Evolutionary conservation across 1,139 yeast genomes (phyloP).

Genomic region (Lodderomyces metapsilosis): DNA sequence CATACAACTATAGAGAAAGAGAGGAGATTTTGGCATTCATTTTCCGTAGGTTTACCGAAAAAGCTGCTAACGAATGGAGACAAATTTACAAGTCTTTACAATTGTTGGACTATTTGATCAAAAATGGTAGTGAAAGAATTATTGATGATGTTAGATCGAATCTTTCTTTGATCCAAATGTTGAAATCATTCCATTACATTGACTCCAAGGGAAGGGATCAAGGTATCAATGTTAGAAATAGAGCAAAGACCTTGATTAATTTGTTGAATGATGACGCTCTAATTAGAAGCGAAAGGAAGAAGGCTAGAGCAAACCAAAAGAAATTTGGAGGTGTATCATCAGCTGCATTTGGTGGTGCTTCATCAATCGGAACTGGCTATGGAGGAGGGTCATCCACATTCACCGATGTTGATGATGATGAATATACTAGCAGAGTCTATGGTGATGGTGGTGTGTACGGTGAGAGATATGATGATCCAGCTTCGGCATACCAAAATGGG

Average conservation of each 20-base stretch:
- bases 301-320: slow-evolving; percentile 79
- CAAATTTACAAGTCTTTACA: slow-evolving; percentile 94
- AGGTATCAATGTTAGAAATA: slow-evolving; percentile 91
- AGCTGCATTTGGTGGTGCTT: slow-evolving; percentile 50
- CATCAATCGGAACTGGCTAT: slow-evolving; percentile 35
- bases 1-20: slow-evolving; percentile 81
- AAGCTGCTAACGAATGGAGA: slow-evolving; percentile 96
- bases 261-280: slow-evolving; percentile 74
- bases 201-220: slow-evolving; percentile 95
- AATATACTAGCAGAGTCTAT: slow-evolving; percentile 56
- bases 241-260: slow-evolving; percentile 72
- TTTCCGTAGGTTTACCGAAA: slow-evolving; percentile 85
- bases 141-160: slow-evolving; percentile 93
- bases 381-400: slow-evolving; percentile 7
- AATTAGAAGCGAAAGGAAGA: slow-evolving; percentile 83
- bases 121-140: slow-evolving; percentile 91
- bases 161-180: slow-evolving; percentile 77
- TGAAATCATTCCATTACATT: slow-evolving; percentile 89
- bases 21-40: slow-evolving; percentile 74
- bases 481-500: slow-evolving; percentile 42
- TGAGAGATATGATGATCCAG: slow-evolving; percentile 60
- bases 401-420: slow-evolving; percentile 38
- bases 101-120: slow-evolving; percentile 82
- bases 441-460: slow-evolving; percentile 85
- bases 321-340: slow-evolving; percentile 73